Evolutionary conservation across 805 yeast species (phyloP).

Genomic region (Candida schatavii): DNA sequence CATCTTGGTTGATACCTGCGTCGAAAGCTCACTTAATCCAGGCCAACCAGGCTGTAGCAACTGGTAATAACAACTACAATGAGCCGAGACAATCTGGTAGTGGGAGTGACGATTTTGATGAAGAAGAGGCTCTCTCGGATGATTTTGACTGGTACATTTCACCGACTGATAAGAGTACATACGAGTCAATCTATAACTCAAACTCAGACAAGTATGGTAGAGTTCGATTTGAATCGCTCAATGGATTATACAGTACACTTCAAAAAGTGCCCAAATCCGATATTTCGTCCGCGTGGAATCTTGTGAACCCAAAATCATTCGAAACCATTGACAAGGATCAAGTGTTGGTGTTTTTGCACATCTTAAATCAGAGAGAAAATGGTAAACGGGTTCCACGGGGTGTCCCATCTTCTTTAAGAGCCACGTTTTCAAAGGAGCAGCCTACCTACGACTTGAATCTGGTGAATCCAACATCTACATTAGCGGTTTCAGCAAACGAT

Average conservation of each 20-base stretch:
- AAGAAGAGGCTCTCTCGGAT: conserved; percentile 54
- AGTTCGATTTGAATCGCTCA: conserved; percentile 68
- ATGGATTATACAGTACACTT: conserved; percentile 66
- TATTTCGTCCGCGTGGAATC: conserved; percentile 87
- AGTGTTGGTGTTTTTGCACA: conserved; percentile 82
- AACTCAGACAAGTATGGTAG: conserved; percentile 79
- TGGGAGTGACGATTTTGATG: conserved; percentile 55
- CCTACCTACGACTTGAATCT: conserved; percentile 64
- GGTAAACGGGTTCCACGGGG: conserved; percentile 85
- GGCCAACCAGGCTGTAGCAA: conserved; percentile 69
- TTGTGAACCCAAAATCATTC: conserved; percentile 85
- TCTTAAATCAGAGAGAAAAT: conserved; percentile 83
- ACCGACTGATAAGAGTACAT: conserved; percentile 76
- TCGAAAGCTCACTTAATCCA: conserved; percentile 81
- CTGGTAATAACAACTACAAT: conserved; percentile 17
- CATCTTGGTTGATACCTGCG: conserved; percentile 91
- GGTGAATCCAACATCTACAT: conserved; percentile 6
- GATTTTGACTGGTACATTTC: conserved; percentile 96
- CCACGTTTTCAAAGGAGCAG: conserved; percentile 83
- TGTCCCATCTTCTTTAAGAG: conserved; percentile 91
- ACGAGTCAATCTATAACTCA: conserved; percentile 73
- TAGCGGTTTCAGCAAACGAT: conserved; percentile 12
- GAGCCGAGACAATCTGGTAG: conserved; percentile 7
- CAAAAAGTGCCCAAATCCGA: conserved; percentile 78
- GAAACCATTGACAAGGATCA: conserved; percentile 94